Base-by-base conservation (phyloP, 371 early-diverging fungal genomes). In the Mucor sp. region DNA sequence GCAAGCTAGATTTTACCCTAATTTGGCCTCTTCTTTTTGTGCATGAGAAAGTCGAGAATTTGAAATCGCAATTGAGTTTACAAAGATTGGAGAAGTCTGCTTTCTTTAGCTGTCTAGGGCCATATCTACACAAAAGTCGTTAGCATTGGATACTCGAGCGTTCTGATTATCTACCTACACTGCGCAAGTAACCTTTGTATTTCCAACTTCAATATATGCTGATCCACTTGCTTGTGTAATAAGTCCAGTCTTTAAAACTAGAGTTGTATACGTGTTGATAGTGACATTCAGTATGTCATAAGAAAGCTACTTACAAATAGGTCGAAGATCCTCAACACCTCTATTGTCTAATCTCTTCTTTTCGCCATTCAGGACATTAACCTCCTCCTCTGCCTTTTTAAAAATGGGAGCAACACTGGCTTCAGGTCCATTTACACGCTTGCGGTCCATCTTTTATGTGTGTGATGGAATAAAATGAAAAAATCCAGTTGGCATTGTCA, bases 181-280 rank as follows among this genome's bases (percentile, higher is more conserved):
- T 44, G 94, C 94, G 77, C 96, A 95, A 27, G 92, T 90, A 33
- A 96, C 80, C 71, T 96, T 96, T 67, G 94, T 88, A 32, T 90
- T 89, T 47, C 91, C 94, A 44, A 91, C 72, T 79, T 97, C 98
- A 64, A 93, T 86, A 66, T 92, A 96, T 15, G 97, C 95, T 7
- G 96, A 95, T 9, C 98, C 98, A 50, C 90, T 94, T 19, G 98
- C 95, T 55, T 93, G 92, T 21, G 79, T 84, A 15, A 95, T 87
- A 35, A 93, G 77, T n/a, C 95, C 96, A 15, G 96, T 90, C 70
- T 89, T 90, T 61, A 96, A 77, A 72, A 88, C 94, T 89, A 72
- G 39, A 58, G 43, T 56, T 15, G 12, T 27, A 12, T 50, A 28
- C 32, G 57, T 32, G 33, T 56, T 28, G 30, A 19, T 19, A 6